Evolutionary conservation across 1,284 basidiomycete species (phyloP).

Genomic region (Apiotrichum mycotoxinovorans): DNA sequence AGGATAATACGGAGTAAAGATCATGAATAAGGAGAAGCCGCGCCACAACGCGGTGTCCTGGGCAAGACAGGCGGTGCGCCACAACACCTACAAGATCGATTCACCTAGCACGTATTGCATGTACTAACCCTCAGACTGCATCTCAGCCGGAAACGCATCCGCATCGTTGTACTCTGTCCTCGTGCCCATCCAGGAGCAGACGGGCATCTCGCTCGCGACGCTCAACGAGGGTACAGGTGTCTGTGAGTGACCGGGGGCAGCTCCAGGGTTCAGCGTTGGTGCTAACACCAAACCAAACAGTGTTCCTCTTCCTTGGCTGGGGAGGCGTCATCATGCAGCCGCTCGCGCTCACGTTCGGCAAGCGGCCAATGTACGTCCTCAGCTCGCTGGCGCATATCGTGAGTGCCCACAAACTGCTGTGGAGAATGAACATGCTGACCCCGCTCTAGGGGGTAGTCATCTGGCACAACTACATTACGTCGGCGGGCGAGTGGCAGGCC

Average conservation of each 20-base stretch:
- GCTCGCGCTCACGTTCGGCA: conserved; percentile 26
- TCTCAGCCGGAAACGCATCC: conserved; percentile 14
- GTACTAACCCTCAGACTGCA: conserved; percentile 7
- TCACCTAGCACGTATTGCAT: too few species aligned
- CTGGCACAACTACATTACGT: conserved; percentile 21
- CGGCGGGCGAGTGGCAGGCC: conserved; percentile 17
- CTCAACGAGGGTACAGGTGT: conserved; percentile 27
- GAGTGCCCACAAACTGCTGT: background rate
- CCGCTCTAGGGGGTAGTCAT: conserved; percentile 14
- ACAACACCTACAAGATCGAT: background rate
- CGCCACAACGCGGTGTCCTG: too few species aligned
- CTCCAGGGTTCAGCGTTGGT: background rate
- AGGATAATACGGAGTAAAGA: too few species aligned
- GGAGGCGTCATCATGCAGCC: conserved; percentile 28
- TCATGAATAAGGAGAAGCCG: too few species aligned
- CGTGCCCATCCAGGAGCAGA: conserved; percentile 18
- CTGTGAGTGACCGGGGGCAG: conserved; percentile 3
- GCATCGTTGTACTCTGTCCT: conserved; percentile 26
- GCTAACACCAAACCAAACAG: too few species aligned
- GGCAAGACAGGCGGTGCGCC: too few species aligned
- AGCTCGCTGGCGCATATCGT: conserved; percentile 12
- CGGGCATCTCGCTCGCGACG: conserved; percentile 19
- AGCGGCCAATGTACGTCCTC: conserved; percentile 24
- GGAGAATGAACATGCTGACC: background rate
- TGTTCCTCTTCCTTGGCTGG: conserved; percentile 29